These are phyloP conservation scores for Dothideomycetidae sp. DNA, from an alignment of 2,329 filamentous ascomycete species.

Conservation along the genomic window DNA sequence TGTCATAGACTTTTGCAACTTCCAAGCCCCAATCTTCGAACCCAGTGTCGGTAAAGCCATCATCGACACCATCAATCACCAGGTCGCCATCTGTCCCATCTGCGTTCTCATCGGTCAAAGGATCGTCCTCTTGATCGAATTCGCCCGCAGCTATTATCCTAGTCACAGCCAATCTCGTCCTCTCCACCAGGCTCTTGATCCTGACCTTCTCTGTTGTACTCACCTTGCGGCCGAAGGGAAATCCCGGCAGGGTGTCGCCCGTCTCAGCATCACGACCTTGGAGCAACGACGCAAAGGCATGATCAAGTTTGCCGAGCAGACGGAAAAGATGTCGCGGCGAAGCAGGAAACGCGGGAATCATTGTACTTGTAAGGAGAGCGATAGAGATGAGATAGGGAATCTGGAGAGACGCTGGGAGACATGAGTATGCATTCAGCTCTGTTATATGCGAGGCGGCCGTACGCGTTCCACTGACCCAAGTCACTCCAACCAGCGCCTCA, in stretches of 20 bases:
- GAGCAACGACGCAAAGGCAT: constrained; percentile 66
- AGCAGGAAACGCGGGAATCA: constrained; percentile 58
- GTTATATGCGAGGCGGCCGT: constrained; percentile 23
- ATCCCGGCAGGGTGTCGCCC: constrained; percentile 53
- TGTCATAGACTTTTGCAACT: constrained; percentile 63
- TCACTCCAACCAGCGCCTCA: constrained; percentile 58
- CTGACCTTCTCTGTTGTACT: constrained; percentile 83
- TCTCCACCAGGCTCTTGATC: constrained; percentile 66
- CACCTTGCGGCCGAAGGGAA: constrained; percentile 46
- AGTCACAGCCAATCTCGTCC: constrained; percentile 56
- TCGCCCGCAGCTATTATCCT: constrained; percentile 48
- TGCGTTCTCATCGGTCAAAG: constrained; percentile 22
- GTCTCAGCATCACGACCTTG: constrained; percentile 52
- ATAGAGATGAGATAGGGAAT: constrained; percentile 71
- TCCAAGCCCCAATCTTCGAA: constrained; percentile 46
- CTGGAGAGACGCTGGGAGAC: constrained; percentile 53
- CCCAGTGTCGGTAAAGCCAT: constrained; percentile 10
- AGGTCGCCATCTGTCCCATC: constrained; percentile 33
- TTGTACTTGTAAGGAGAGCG: constrained; percentile 56
- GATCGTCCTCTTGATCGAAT: constrained; percentile 29
- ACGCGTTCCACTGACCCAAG: constrained; percentile 85
- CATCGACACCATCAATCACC: constrained; percentile 14
- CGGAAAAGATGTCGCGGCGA: constrained; percentile 54
- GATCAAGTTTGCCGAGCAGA: constrained; percentile 64
- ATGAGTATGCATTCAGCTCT: background rate